Base-by-base conservation (phyloP, 2,329 filamentous ascomycete species). In the Penicillium frequentans region DNA sequence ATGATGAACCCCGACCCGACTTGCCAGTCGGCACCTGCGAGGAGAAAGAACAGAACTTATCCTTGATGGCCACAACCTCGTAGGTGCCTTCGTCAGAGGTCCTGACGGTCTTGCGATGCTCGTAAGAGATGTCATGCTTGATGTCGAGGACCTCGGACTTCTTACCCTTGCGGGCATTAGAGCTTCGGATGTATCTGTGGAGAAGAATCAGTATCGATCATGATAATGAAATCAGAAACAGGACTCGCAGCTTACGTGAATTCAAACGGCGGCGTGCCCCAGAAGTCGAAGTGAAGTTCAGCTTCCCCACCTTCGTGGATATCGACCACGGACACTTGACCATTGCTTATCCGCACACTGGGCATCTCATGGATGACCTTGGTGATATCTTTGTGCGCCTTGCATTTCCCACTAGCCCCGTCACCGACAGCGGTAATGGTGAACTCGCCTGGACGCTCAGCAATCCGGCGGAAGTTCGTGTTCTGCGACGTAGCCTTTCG, bases 251-350 rank as follows among this genome's bases (percentile, higher is more conserved):
- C 79, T 71, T 74, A 82, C 56, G 93, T 97, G 72, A 98, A 99
- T 76, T 98, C 95, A 69, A 99, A 99, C 1, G 95, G 95, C 60
- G 95, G 92, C 6, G 90, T 93, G 55, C 96, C 95, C 80, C 90
- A 93, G 77, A 99, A 99, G 68, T 96, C 90, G 67, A 99, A 98
- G 8, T 91, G 79, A 52, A 99, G 92, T 71, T 97, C 91, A 1
- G 95, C 92, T 72, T 96, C 90, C 60, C 92, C 92, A 65, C 95
- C 95, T 79, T 99, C 93, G 73, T 98, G 96, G 61, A 99, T 99
- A 71, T 98, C 95, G 35, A 96, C 88, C 64, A 90, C 86, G 7
- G 87, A 85, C 57, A 90, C 87, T 60, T 85, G 85, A 29, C 96
- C 96, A 68, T 91, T 90, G 69, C 90, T 93, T 64, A 99, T 91